Conservation (phyloP, 2,329 filamentous ascomycete genomes). For the Dactylellina drechsleri region DNA sequence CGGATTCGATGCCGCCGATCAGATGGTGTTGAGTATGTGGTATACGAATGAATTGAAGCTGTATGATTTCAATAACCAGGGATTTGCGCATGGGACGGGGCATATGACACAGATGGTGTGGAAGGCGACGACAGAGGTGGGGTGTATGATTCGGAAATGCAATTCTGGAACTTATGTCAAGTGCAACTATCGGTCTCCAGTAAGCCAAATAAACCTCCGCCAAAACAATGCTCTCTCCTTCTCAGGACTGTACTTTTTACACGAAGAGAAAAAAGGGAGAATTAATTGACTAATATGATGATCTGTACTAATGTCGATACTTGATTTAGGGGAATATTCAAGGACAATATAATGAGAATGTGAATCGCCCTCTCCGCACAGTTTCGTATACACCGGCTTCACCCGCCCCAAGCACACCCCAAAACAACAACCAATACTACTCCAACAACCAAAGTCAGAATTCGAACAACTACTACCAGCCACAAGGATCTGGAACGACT, state of each 20-base stretch:
- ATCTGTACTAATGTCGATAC: too few relatives aligned
- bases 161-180: slow-evolving; percentile 29
- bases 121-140: slow-evolving; percentile 35
- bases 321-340: background rate
- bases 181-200: slow-evolving; percentile 35
- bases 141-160: slow-evolving; percentile 28
- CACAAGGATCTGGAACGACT: background rate
- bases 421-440: background rate
- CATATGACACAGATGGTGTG: slow-evolving; percentile 47
- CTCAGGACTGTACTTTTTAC: too few relatives aligned
- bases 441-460: background rate
- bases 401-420: background rate
- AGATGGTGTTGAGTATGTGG: slow-evolving; percentile 30
- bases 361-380: background rate
- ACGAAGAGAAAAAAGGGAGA: too few relatives aligned
- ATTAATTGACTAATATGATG: too few relatives aligned
- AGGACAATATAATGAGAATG: background rate
- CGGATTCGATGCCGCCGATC: slow-evolving; percentile 6
- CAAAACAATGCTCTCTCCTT: too few relatives aligned
- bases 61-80: slow-evolving; percentile 34
- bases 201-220: slow-evolving; percentile 10
- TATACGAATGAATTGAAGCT: slow-evolving; percentile 23
- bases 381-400: background rate
- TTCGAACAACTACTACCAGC: slow-evolving; percentile 2
- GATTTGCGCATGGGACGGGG: slow-evolving; percentile 20